These are phyloP conservation scores for Ceratobasidium theobromae DNA, from an alignment of 1,284 basidiomycete genomes.

Conservation along the genomic window DNA sequence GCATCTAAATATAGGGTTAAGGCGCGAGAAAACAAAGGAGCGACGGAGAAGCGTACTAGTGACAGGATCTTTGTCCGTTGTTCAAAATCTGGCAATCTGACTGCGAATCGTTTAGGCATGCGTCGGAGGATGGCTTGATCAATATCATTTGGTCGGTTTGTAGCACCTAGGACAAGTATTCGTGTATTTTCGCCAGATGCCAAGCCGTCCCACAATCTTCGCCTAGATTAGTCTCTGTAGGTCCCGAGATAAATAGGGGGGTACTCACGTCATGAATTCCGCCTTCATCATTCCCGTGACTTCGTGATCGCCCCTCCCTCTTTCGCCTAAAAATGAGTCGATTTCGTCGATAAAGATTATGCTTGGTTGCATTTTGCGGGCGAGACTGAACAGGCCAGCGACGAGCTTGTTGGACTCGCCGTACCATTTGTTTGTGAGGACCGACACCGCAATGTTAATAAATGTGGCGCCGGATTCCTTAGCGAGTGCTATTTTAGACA, in stretches of 20 bases:
- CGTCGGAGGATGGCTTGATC: conserved; percentile 93
- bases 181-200: conserved; percentile 68
- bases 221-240: conserved; percentile 8
- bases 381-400: conserved; percentile 78
- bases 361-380: conserved; percentile 69
- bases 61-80: conserved; percentile 89
- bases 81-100: conserved; percentile 76
- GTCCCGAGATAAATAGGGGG: conserved; percentile 2
- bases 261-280: conserved; percentile 93
- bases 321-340: conserved; percentile 87
- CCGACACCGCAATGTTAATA: conserved; percentile 83
- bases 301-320: conserved; percentile 86
- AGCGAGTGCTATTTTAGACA: conserved; percentile 64
- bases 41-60: conserved; percentile 55
- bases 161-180: conserved; percentile 93
- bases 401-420: conserved; percentile 99
- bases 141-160: conserved; percentile 94
- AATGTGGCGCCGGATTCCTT: conserved; percentile 98
- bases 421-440: conserved; percentile 92
- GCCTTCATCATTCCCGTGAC: conserved; percentile 99
- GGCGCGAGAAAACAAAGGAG: not conserved
- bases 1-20: conserved; percentile 59
- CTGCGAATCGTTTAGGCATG: conserved; percentile 97
- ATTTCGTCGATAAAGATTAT: conserved; percentile 86
- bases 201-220: conserved; percentile 95